phyloP scores from a whole-genome alignment of 352 stramenopile genomes.

The Phytophthora niederhauseri region DNA sequence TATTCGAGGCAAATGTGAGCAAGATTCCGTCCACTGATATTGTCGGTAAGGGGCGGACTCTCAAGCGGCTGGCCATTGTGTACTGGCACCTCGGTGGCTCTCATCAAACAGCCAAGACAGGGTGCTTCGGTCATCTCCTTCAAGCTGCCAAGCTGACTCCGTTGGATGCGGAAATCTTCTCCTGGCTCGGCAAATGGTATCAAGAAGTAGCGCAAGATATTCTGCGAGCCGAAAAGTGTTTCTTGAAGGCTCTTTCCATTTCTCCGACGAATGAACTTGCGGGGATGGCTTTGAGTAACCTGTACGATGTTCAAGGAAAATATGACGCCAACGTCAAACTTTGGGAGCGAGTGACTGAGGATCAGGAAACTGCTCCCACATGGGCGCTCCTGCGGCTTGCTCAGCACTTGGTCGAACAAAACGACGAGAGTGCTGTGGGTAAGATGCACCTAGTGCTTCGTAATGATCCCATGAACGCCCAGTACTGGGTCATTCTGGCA shows the following conservation, averaged over 20 bases:
- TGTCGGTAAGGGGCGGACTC: conserved; percentile 32
- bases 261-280: conserved; percentile 58
- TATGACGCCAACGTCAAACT: conserved; percentile 68
- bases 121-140: conserved; percentile 69
- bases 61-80: conserved; percentile 80
- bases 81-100: conserved; percentile 72
- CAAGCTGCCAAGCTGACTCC: conserved; percentile 78
- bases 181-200: conserved; percentile 83
- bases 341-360: conserved; percentile 67
- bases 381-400: conserved; percentile 79
- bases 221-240: conserved; percentile 85
- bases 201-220: conserved; percentile 60
- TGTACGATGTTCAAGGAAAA: conserved; percentile 73
- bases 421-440: conserved; percentile 68
- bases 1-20: conserved; percentile 46
- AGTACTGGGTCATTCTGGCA: conserved; percentile 74
- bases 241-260: conserved; percentile 79
- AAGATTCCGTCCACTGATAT: conserved; percentile 31
- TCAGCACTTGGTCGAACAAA: conserved; percentile 68
- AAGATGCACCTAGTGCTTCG: conserved; percentile 80
- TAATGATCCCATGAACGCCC: conserved; percentile 68
- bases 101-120: conserved; percentile 56
- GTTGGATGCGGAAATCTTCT: conserved; percentile 70
- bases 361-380: conserved; percentile 63
- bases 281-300: conserved; percentile 62